phyloP scores from a whole-genome alignment of 441 rosid genomes.

The Populus tomentosa region DNA sequence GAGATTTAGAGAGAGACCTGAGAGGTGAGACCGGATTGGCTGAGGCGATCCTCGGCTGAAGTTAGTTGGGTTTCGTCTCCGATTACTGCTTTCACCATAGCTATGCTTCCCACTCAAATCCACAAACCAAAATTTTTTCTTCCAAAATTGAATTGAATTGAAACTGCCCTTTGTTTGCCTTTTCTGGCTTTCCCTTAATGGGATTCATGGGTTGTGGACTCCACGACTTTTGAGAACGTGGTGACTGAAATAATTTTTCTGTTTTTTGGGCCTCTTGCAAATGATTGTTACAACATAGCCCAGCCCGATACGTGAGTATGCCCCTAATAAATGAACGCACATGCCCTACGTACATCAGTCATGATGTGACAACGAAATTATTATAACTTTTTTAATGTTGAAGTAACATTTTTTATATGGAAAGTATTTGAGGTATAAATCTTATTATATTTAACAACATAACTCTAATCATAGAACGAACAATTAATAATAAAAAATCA shows the following conservation, averaged over 20 bases:
- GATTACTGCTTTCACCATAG: slow-evolving; percentile 80
- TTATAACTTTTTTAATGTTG: no score
- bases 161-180: neutral
- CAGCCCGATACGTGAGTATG: neutral
- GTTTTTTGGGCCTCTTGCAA: neutral
- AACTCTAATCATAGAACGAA: no score
- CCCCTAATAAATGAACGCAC: no score
- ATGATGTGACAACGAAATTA: no score
- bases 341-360: no score
- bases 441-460: no score
- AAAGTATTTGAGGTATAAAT: no score
- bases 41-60: slow-evolving; percentile 64
- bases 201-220: neutral
- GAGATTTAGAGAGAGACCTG: slow-evolving; percentile 31
- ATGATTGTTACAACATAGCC: neutral
- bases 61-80: slow-evolving; percentile 77
- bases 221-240: neutral
- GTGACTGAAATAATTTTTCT: neutral
- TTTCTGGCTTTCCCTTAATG: neutral
- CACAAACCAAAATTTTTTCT: neutral
- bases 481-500: no score
- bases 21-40: slow-evolving; percentile 53
- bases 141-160: neutral
- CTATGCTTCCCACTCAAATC: neutral
- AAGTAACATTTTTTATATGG: no score